Evolutionary conservation across 2,329 filamentous ascomycete species (phyloP).

Genomic region (Cercospora zeae-maydis): DNA sequence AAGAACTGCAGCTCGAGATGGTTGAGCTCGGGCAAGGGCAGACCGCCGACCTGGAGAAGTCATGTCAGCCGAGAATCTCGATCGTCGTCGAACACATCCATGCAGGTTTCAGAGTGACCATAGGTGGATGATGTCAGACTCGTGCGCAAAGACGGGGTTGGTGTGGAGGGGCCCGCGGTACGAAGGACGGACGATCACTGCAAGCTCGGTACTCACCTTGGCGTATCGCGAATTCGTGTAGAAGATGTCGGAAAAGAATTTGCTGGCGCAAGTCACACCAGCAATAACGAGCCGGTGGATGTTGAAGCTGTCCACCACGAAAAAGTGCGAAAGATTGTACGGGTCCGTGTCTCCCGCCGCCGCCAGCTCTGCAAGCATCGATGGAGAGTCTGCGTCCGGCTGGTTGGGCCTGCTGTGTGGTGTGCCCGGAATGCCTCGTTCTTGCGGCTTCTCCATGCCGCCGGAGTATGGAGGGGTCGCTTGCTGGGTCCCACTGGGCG

Average conservation of each 20-base stretch:
- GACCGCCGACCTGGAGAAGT: constrained; percentile 72
- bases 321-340: constrained; percentile 64
- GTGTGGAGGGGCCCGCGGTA: constrained; percentile 4
- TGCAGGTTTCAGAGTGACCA: not conserved
- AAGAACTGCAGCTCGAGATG: constrained; percentile 95
- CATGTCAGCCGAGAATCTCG: constrained; percentile 7
- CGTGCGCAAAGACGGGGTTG: not conserved
- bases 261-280: constrained; percentile 95
- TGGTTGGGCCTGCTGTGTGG: constrained; percentile 37
- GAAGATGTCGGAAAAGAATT: constrained; percentile 98
- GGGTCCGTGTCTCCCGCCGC: constrained; percentile 38
- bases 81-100: not conserved
- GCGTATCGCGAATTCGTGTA: constrained; percentile 99
- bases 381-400: constrained; percentile 30
- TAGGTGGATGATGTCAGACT: not conserved
- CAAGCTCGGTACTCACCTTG: constrained; percentile 62
- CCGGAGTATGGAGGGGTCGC: constrained; percentile 50
- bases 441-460: constrained; percentile 39
- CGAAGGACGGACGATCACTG: not conserved
- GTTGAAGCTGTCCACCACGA: constrained; percentile 98
- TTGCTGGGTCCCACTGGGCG: constrained; percentile 39
- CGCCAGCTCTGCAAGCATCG: constrained; percentile 36
- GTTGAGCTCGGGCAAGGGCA: constrained; percentile 88
- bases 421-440: constrained; percentile 36
- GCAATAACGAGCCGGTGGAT: constrained; percentile 96